Evolutionary conservation across 306 rosid species (phyloP).

Genomic region (Pterocarpus macrocarpus): DNA sequence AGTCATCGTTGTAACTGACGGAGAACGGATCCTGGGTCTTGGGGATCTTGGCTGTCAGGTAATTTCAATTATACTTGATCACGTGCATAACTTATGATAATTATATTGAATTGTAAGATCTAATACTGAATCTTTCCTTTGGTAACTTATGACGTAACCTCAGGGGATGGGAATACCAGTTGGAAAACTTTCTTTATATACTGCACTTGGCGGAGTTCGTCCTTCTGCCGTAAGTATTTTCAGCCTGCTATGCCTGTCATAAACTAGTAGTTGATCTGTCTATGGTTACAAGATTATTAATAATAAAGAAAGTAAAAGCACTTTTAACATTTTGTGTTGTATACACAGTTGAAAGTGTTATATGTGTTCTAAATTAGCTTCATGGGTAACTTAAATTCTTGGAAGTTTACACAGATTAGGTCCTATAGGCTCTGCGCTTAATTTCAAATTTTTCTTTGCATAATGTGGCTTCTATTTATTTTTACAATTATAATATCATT

Average conservation of each 20-base stretch:
- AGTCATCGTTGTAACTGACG: slow-evolving; percentile 98
- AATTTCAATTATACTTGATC: slow-evolving; percentile 35
- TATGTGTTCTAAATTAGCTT: slow-evolving; percentile 11
- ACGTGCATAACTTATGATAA: slow-evolving; percentile 1
- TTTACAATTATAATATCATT: slow-evolving; percentile 2
- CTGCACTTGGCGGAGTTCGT: slow-evolving; percentile 97
- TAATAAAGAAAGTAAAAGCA: slow-evolving; percentile 1
- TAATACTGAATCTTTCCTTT: slow-evolving; percentile 20
- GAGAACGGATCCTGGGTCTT: slow-evolving; percentile 93
- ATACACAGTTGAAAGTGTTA: slow-evolving; percentile 16
- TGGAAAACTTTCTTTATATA: slow-evolving; percentile 90
- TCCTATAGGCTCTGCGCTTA: not conserved
- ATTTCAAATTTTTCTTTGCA: not conserved
- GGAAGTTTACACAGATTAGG: not conserved
- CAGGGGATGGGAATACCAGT: slow-evolving; percentile 99
- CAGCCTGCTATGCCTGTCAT: slow-evolving; percentile 19
- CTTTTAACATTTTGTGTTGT: slow-evolving; percentile 9
- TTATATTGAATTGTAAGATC: not conserved
- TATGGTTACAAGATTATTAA: not conserved
- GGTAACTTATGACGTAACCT: slow-evolving; percentile 44
- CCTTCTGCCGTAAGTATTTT: slow-evolving; percentile 84
- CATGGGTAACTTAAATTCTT: too few relatives aligned
- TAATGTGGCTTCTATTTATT: slow-evolving; percentile 12
- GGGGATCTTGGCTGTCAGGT: slow-evolving; percentile 99
- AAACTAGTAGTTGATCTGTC: slow-evolving; percentile 1